These are phyloP conservation scores for Calocybe cyanea DNA, from an alignment of 768 basidiomycete genomes.

Conservation along the genomic window DNA sequence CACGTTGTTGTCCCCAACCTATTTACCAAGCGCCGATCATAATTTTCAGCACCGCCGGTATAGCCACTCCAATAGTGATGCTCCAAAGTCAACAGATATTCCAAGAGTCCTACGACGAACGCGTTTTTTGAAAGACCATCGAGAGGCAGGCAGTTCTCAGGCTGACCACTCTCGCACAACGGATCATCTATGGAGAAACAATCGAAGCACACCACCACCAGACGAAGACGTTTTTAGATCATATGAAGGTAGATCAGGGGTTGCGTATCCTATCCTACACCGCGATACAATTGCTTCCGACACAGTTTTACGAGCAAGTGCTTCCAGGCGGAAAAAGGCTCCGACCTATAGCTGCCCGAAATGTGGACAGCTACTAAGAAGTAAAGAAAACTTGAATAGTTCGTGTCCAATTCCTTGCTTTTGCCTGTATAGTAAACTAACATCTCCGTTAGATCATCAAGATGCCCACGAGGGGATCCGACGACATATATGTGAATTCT, in stretches of 20 bases:
- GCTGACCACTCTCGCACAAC: neutral
- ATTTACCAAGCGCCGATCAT: neutral
- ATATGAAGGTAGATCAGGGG: conserved; percentile 2
- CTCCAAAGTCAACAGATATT: neutral
- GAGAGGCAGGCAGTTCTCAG: neutral
- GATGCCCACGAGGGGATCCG: conserved; percentile 14
- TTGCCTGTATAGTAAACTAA: neutral
- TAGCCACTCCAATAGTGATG: neutral
- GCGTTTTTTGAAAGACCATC: conserved; percentile 2
- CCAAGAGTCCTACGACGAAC: conserved; percentile 4
- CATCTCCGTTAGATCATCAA: conserved; percentile 9
- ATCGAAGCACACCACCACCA: no score
- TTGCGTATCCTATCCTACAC: conserved; percentile 9
- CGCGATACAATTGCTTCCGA: conserved; percentile 17
- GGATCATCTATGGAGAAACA: no score
- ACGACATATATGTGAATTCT: conserved; percentile 13
- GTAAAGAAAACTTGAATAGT: conserved; percentile 17
- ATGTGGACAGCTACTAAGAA: conserved; percentile 14
- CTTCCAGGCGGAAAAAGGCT: conserved; percentile 13
- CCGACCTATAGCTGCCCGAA: conserved; percentile 1
- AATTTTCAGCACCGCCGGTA: neutral
- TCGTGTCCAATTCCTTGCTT: neutral
- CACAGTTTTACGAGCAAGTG: conserved; percentile 15
- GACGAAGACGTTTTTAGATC: conserved; percentile 10
- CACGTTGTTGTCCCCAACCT: conserved; percentile 2